Conservation (phyloP, 2,329 filamentous ascomycete genomes). For the Paecilomyces variotii region DNA sequence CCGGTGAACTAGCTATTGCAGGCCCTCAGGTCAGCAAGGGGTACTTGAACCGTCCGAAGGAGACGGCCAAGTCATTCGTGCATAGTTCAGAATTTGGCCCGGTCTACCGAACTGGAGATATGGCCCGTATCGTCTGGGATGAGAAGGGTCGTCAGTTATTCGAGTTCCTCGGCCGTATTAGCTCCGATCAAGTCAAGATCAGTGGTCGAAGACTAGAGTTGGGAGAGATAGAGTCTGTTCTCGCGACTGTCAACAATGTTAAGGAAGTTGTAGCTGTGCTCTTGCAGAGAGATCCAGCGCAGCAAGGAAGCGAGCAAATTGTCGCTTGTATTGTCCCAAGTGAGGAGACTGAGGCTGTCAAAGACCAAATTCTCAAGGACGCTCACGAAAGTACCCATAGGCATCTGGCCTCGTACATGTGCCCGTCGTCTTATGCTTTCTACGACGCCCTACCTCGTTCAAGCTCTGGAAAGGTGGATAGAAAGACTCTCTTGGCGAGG, state of each 20-base stretch:
- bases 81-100: slow-evolving; percentile 38
- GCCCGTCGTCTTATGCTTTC: slow-evolving; percentile 16
- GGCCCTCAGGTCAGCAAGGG: slow-evolving; percentile 23
- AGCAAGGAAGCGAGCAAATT: slow-evolving; percentile 16
- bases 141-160: slow-evolving; percentile 47
- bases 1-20: slow-evolving; percentile 39
- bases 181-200: slow-evolving; percentile 74
- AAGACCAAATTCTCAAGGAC: slow-evolving; percentile 8
- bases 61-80: slow-evolving; percentile 19
- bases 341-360: slow-evolving; percentile 3
- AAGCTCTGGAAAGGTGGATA: slow-evolving; percentile 20
- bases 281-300: slow-evolving; percentile 8
- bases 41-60: slow-evolving; percentile 18
- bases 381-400: slow-evolving; percentile 7
- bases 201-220: slow-evolving; percentile 75
- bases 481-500: slow-evolving; percentile 12
- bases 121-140: slow-evolving; percentile 52
- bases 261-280: slow-evolving; percentile 18
- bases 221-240: slow-evolving; percentile 57
- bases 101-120: slow-evolving; percentile 29
- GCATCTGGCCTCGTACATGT: slow-evolving; percentile 17
- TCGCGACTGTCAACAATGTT: slow-evolving; percentile 12
- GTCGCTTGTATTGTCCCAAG: slow-evolving; percentile 17
- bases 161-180: slow-evolving; percentile 74
- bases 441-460: slow-evolving; percentile 14